Conservation (phyloP, 306 rosid species). For the Rosa rugosa region DNA sequence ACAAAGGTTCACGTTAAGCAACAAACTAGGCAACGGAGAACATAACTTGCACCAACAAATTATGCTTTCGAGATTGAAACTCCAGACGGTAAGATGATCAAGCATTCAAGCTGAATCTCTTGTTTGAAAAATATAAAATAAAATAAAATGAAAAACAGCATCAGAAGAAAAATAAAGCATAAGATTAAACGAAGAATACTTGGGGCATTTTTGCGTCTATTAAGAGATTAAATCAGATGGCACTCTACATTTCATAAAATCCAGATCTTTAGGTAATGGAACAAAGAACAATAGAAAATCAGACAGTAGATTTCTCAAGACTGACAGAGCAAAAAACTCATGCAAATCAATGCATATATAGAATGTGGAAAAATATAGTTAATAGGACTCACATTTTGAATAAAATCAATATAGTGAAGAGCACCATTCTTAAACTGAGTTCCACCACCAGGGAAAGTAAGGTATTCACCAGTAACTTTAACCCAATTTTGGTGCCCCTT, state of each 20-base stretch:
- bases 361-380: background rate
- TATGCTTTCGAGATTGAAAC: background rate
- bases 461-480: slow-evolving; percentile 72
- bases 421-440: slow-evolving; percentile 87
- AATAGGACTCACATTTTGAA: slow-evolving; percentile 61
- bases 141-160: background rate
- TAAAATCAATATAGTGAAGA: slow-evolving; percentile 80
- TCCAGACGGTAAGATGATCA: background rate
- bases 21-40: background rate
- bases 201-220: background rate
- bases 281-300: background rate
- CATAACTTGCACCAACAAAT: background rate
- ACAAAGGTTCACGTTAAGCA: slow-evolving; percentile 17
- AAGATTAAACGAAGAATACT: background rate
- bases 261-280: background rate
- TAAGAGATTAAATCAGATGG: background rate
- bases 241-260: slow-evolving; percentile 3
- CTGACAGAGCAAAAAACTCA: background rate
- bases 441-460: slow-evolving; percentile 91
- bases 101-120: background rate
- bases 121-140: background rate
- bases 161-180: background rate
- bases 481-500: slow-evolving; percentile 98
- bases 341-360: background rate
- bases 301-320: background rate